Percentiles rank a stretch among this genome's conserved stretches.
Evolutionary conservation across 306 rosid genomes (phyloP).

Genomic region (Prunus dulcis): DNA sequence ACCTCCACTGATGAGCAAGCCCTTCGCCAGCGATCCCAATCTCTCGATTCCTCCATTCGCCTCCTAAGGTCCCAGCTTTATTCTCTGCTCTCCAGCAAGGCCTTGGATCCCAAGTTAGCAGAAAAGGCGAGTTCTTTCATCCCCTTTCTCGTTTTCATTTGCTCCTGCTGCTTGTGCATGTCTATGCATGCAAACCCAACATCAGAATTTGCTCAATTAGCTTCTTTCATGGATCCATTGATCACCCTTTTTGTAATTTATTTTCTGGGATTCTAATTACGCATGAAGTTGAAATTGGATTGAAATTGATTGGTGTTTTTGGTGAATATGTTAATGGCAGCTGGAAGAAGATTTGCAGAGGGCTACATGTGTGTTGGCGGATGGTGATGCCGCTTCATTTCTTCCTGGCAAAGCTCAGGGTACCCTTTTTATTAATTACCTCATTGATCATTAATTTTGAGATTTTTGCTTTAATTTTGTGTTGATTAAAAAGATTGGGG

Average conservation of each 20-base stretch:
- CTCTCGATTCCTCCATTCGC: slow-evolving; percentile 58
- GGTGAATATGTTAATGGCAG: slow-evolving; percentile 30
- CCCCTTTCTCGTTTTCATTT: not conserved
- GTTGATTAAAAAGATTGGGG: not conserved
- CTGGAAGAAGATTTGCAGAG: slow-evolving; percentile 83
- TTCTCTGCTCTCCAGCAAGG: slow-evolving; percentile 49
- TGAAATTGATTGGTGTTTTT: not conserved
- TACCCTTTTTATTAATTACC: slow-evolving; percentile 9
- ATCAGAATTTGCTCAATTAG: not conserved
- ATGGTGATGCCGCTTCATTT: slow-evolving; percentile 81
- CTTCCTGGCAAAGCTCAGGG: slow-evolving; percentile 85
- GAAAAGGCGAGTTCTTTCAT: slow-evolving; percentile 43
- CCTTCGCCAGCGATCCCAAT: slow-evolving; percentile 65
- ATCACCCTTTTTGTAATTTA: not conserved
- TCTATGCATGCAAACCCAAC: not conserved
- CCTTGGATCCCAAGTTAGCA: slow-evolving; percentile 47
- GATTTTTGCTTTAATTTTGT: not conserved
- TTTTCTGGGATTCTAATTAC: not conserved
- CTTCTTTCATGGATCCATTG: slow-evolving; percentile 3
- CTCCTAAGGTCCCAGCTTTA: slow-evolving; percentile 59
- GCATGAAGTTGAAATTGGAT: not conserved
- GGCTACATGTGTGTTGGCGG: slow-evolving; percentile 70
- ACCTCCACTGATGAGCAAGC: slow-evolving; percentile 54
- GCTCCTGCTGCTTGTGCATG: slow-evolving; percentile 1
- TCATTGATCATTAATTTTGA: not conserved